These are phyloP conservation scores for Breviolum minutum DNA, from an alignment of 73 alveolate genomes.

Conservation along the genomic window DNA sequence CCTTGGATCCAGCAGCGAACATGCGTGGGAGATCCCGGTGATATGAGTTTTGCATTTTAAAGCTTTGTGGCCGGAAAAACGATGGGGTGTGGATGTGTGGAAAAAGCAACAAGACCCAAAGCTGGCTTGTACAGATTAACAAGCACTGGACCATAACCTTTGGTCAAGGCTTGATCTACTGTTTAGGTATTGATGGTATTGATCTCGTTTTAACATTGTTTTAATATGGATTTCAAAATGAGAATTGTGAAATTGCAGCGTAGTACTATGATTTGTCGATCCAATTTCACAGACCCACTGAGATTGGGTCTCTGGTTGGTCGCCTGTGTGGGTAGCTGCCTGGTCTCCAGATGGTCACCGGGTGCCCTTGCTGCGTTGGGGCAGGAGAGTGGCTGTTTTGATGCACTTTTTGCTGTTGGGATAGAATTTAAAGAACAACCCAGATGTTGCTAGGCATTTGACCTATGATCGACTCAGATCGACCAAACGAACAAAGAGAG, in stretches of 20 bases:
- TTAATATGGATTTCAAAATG: too few relatives aligned
- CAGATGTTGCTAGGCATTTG: neutral
- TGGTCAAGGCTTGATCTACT: too few relatives aligned
- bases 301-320: constrained; percentile 76
- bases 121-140: too few relatives aligned
- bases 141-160: too few relatives aligned
- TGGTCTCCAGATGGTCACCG: constrained; percentile 90
- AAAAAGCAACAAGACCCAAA: neutral
- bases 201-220: too few relatives aligned
- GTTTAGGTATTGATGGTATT: too few relatives aligned
- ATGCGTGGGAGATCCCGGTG: constrained; percentile 29
- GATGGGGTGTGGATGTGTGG: neutral
- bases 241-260: too few relatives aligned
- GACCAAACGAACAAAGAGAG: neutral
- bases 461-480: neutral
- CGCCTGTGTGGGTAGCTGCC: constrained; percentile 62
- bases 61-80: too few relatives aligned
- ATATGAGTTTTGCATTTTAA: too few relatives aligned
- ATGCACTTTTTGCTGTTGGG: neutral
- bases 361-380: neutral
- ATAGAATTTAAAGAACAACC: neutral
- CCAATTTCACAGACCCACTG: neutral
- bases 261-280: too few relatives aligned
- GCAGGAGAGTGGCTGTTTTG: neutral
- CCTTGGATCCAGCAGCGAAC: constrained; percentile 63